Evolutionary conservation across 257 asterid species (phyloP).

Genomic region (Eucommia ulmoides): DNA sequence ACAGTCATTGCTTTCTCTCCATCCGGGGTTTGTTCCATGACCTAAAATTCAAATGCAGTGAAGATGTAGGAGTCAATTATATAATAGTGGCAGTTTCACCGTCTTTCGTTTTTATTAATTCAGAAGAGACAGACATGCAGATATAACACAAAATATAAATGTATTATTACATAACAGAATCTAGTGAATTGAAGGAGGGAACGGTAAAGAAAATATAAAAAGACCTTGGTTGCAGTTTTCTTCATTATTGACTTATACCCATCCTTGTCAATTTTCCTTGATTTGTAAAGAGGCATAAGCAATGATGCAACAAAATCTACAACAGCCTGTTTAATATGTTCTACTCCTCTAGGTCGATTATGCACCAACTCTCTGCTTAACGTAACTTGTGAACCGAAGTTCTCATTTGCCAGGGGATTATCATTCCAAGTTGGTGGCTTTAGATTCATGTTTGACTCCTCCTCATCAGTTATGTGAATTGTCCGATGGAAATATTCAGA

Average conservation of each 20-base stretch:
- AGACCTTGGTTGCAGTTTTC: conserved; percentile 96
- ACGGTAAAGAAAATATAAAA: conserved; percentile 6
- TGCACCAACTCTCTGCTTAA: conserved; percentile 40
- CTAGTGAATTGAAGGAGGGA: too few relatives aligned
- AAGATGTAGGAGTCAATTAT: too few relatives aligned
- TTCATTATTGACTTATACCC: conserved; percentile 93
- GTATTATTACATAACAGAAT: too few relatives aligned
- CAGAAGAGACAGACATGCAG: background rate
- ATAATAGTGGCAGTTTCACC: background rate
- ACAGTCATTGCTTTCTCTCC: conserved; percentile 84
- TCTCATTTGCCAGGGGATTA: conserved; percentile 50
- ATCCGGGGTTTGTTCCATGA: conserved; percentile 82
- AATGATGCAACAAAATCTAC: conserved; percentile 90
- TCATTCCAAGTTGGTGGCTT: conserved; percentile 27
- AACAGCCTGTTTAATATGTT: conserved; percentile 72
- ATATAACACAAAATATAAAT: too few relatives aligned
- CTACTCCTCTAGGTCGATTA: conserved; percentile 69
- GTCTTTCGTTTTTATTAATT: background rate
- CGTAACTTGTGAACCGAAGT: conserved; percentile 68
- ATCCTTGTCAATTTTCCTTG: conserved; percentile 83
- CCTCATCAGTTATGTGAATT: conserved; percentile 61
- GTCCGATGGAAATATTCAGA: conserved; percentile 60
- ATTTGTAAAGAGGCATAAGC: conserved; percentile 96
- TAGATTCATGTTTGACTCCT: conserved; percentile 60
- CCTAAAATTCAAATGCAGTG: conserved; percentile 59